Base-by-base conservation (phyloP, 1,284 basidiomycete genomes). In the Ustilago trichophora region DNA sequence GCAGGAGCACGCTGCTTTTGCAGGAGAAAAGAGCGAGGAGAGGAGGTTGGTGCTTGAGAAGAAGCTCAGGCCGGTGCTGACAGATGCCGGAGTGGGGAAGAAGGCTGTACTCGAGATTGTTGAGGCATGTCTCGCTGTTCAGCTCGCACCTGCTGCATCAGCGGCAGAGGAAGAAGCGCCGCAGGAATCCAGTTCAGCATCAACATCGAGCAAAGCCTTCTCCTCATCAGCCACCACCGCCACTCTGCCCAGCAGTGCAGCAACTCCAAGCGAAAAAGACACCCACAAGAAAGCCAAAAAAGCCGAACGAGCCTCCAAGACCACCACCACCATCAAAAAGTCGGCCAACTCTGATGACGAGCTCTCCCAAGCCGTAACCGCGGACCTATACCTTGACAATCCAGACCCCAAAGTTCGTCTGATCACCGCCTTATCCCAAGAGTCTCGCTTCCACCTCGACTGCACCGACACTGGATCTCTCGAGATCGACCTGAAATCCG, bases 381-480 rank as follows among this genome's bases (percentile, higher is more conserved):
- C 54, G 21, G 15, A 46, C 13, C 57, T 62, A 3, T 60, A 52
- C 45, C 10, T 59, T 16, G 33, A 49, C 41, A 60, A 60, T 19
- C 34, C 52, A 2, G 67, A 60, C 29, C 52, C 53, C 12, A 58
- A 62, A 27, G 16, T 62, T 0, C 47, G 29, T n/a, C 40, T 68
- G 51, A 80, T 83, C 33, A 49, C 62, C 3, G 80, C 80, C 0
- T 77, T 79, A 11, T 69, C 78, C 1, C 83, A 84, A 49, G 83
- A 84, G 55, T 82, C 82, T 0, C 84, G 86, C 16, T 87, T 87
- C 74, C 83, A 85, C 73, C 72, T 83, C 22, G 84, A 84, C 36
- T 84, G 84, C 4, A 80, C 85, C 35, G 82, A 83, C 26, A 82
- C 82, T 1, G 75, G 75, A 32, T 80, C 80, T 3, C 81, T 76